Evolutionary conservation across 2,329 filamentous ascomycete genomes (phyloP), one percentile per base, ranked within the genome.

Genomic region (Catunica adiposa): DNA sequence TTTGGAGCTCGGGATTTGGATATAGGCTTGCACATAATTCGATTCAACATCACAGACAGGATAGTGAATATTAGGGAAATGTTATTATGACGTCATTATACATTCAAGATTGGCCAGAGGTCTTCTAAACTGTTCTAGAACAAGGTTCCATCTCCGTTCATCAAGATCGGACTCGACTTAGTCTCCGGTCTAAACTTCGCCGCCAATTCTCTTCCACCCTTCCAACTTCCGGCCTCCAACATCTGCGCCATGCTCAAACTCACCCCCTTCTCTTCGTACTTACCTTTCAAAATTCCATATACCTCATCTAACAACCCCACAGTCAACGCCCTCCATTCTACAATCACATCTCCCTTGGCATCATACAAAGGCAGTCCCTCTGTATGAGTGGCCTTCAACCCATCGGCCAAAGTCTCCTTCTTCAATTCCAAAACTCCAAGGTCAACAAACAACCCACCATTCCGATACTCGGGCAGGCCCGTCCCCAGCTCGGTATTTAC

Each of bases 111-210:
- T 14, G 22, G 26, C n/a, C 46, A 3, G 14, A 9, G 17, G 17
- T 44, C 15, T n/a, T n/a, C 22, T 23, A 26, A 37, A 25, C n/a
- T 17, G 20, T 6, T 47, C 51, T 78, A 89, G 67, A 89, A 89
- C 61, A 90, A 79, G 31, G 86, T 90, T 60, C 86, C 86, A 66
- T 90, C 86, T 59, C 84, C 86, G 57, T 83, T 70, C 62, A 89
- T 88, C 73, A 89, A 80, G 65, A 92, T 89, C 11, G 86, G 86
- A 55, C 86, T 86, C 61, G 86, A 84, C 69, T 84, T 87, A 11
- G 86, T 90, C 63, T 86, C 83, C 15, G 86, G 86, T 57, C 86
- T 74, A 47, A 78, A 82, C 56, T 88, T 80, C 65, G 89, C 86
- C 52, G 86, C 86, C 63, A 90, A 74, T 70, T 90, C 86, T 66